A percentile compares a stretch with the other conserved stretches of the same genome.
Conservation (phyloP, 164 flowering plant genomes). For the Stephania japonica region DNA sequence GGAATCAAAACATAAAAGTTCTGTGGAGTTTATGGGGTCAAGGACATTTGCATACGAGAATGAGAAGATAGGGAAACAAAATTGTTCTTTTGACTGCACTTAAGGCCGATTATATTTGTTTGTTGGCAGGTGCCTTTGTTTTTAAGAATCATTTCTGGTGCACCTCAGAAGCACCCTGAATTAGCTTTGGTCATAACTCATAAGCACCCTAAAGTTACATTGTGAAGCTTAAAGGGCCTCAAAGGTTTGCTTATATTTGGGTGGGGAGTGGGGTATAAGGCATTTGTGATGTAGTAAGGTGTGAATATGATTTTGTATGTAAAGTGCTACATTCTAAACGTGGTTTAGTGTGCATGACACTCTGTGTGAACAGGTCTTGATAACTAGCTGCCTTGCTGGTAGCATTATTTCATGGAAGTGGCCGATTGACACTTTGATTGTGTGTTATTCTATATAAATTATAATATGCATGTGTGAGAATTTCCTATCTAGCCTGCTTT, state of each 20-base stretch:
- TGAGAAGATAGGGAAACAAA: too few species aligned
- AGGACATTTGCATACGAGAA: too few species aligned
- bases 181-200: background rate
- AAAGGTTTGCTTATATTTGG: too few species aligned
- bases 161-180: background rate
- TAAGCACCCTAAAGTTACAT: background rate
- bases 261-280: too few species aligned
- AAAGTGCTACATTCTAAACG: background rate
- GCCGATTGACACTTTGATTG: background rate
- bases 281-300: too few species aligned
- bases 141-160: background rate
- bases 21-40: too few species aligned
- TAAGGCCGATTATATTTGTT: too few species aligned
- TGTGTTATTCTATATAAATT: background rate
- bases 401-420: background rate
- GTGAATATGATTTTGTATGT: too few species aligned
- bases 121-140: background rate
- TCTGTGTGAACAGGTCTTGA: background rate
- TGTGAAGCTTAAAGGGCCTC: background rate
- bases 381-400: background rate
- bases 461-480: too few species aligned
- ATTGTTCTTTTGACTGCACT: too few species aligned
- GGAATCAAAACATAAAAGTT: too few species aligned
- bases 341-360: background rate
- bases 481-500: too few species aligned